Percentiles rank a stretch among this genome's conserved stretches.
Evolutionary conservation across 306 rosid species (phyloP).

Genomic region (Trifolium dubium): DNA sequence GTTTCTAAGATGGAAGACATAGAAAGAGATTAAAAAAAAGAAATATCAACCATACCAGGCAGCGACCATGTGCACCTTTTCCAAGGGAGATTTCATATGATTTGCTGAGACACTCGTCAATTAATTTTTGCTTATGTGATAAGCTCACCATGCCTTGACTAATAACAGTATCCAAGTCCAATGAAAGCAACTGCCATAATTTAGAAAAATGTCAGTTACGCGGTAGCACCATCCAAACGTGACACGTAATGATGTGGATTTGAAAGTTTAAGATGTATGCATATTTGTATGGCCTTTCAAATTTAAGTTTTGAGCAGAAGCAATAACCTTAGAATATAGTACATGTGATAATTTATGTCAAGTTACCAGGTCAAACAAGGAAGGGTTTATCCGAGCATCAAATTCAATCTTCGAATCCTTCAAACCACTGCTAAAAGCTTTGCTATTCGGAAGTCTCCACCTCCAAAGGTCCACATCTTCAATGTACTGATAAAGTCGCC

Average conservation of each 20-base stretch:
- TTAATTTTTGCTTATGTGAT: constrained; percentile 67
- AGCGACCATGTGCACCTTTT: constrained; percentile 68
- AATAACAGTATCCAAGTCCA: constrained; percentile 68
- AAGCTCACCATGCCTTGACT: constrained; percentile 66
- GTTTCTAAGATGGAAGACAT: neutral
- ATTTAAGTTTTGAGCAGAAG: neutral
- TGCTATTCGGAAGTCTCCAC: constrained; percentile 80
- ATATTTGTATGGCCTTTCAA: neutral
- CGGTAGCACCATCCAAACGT: neutral
- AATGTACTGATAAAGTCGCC: constrained; percentile 62
- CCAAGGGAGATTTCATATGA: constrained; percentile 72
- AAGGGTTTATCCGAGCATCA: constrained; percentile 59
- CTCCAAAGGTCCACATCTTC: constrained; percentile 97
- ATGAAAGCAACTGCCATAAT: constrained; percentile 65
- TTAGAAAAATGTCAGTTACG: constrained; percentile 19
- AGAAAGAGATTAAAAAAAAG: neutral
- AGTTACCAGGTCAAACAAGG: constrained; percentile 69
- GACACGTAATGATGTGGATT: neutral
- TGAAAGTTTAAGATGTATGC: neutral
- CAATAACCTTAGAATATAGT: constrained; percentile 11
- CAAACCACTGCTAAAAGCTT: constrained; percentile 80
- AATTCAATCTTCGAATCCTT: constrained; percentile 70
- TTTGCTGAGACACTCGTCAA: constrained; percentile 59
- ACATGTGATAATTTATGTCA: neutral
- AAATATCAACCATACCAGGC: constrained; percentile 64